These are phyloP conservation scores for Aspergillus tamarii DNA, from an alignment of 2,329 filamentous ascomycete genomes.

Conservation along the genomic window DNA sequence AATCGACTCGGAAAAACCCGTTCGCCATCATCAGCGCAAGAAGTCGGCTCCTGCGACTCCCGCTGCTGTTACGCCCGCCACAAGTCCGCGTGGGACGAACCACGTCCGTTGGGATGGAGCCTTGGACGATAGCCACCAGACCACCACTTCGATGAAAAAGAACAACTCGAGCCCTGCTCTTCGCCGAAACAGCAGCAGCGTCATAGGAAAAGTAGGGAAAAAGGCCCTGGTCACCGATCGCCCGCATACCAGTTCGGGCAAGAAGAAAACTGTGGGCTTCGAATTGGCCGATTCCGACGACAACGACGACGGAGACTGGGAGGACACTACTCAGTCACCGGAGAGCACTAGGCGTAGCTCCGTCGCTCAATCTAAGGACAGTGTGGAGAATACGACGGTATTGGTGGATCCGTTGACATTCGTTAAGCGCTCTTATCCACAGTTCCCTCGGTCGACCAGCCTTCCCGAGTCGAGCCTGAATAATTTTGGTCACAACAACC, in stretches of 20 bases:
- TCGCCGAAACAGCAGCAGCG: slow-evolving; percentile 41
- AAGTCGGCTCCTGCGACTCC: slow-evolving; percentile 48
- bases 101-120: slow-evolving; percentile 48
- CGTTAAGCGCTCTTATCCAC: slow-evolving; percentile 45
- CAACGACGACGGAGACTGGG: slow-evolving; percentile 50
- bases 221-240: slow-evolving; percentile 42
- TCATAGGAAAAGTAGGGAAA: slow-evolving; percentile 46
- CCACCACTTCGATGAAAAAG: slow-evolving; percentile 46
- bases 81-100: slow-evolving; percentile 42
- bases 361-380: slow-evolving; percentile 39
- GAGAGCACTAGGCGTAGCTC: slow-evolving; percentile 52
- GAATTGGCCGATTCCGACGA: slow-evolving; percentile 48
- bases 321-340: slow-evolving; percentile 52
- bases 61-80: slow-evolving; percentile 47
- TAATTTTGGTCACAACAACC: slow-evolving; percentile 32
- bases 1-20: slow-evolving; percentile 34
- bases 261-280: slow-evolving; percentile 52
- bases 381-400: slow-evolving; percentile 37
- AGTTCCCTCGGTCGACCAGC: slow-evolving; percentile 42
- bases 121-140: slow-evolving; percentile 38
- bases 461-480: slow-evolving; percentile 42
- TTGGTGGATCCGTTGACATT: slow-evolving; percentile 45
- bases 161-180: slow-evolving; percentile 50
- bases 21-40: slow-evolving; percentile 49
- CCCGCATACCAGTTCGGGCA: slow-evolving; percentile 38